Percentiles rank a stretch among this genome's conserved stretches.
These are phyloP conservation scores for Cucumis melo DNA, from an alignment of 306 rosid species.

Conservation along the genomic window DNA sequence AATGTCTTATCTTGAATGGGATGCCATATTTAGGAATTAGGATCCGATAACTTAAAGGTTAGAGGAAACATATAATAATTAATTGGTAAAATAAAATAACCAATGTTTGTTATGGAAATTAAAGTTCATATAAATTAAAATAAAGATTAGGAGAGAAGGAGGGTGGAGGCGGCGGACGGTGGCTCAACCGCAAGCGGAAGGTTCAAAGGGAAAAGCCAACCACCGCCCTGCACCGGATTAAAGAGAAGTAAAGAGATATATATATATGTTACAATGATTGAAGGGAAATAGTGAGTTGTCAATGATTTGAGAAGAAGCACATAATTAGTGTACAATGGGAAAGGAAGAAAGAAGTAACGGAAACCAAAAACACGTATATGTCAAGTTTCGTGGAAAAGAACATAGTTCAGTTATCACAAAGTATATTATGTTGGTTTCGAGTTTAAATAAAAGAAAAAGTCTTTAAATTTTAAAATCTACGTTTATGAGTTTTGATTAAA, in stretches of 20 bases:
- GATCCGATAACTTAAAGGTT: background rate
- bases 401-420: too few species aligned
- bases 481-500: too few species aligned
- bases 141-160: background rate
- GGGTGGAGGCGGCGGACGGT: background rate
- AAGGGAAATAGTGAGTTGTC: background rate
- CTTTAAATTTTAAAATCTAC: too few species aligned
- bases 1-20: background rate
- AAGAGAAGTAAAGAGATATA: background rate
- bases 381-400: too few species aligned
- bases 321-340: background rate
- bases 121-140: too few species aligned
- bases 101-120: background rate
- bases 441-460: too few species aligned
- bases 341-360: too few species aligned
- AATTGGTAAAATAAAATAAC: too few species aligned
- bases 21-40: background rate
- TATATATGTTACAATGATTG: background rate
- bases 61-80: too few species aligned
- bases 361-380: too few species aligned
- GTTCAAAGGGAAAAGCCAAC: background rate
- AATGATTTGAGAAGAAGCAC: background rate
- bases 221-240: background rate
- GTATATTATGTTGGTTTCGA: too few species aligned
- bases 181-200: background rate